Evolutionary conservation across 495 filamentous ascomycete genomes (phyloP).

Genomic region (Sabuloglossum arenarium): DNA sequence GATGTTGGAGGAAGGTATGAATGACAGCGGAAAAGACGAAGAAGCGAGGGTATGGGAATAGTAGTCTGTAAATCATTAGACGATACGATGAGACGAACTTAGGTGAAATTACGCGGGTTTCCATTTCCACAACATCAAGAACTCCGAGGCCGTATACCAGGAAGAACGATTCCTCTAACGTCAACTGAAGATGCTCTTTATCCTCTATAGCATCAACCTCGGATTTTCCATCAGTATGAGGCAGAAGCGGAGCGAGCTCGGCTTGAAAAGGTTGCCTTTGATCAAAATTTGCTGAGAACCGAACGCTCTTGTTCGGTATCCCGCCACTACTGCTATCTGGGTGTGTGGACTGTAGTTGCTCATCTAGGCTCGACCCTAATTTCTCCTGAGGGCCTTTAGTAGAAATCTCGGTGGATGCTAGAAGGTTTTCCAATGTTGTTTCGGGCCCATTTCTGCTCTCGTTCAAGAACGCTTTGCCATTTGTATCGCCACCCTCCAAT

Average conservation of each 20-base stretch:
- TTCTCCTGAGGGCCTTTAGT: background rate
- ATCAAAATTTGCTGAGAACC: conserved; percentile 39
- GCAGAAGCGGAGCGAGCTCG: background rate
- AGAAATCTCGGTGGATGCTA: background rate
- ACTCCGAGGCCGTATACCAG: conserved; percentile 62
- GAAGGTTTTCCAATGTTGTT: conserved; percentile 14
- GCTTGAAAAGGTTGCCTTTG: conserved; percentile 28
- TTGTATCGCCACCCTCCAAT: background rate
- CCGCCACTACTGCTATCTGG: background rate
- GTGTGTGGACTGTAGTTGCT: background rate
- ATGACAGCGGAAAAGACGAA: conserved; percentile 41
- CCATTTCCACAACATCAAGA: conserved; percentile 41
- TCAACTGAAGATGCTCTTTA: conserved; percentile 81
- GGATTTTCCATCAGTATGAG: conserved; percentile 4
- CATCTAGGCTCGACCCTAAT: background rate
- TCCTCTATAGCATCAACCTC: conserved; percentile 28
- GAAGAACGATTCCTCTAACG: conserved; percentile 83
- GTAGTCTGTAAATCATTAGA: conserved; percentile 52
- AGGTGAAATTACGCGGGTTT: conserved; percentile 19
- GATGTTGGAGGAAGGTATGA: conserved; percentile 45
- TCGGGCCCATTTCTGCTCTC: background rate
- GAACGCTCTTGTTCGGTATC: conserved; percentile 30
- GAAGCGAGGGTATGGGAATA: conserved; percentile 25
- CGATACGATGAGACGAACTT: conserved; percentile 35
- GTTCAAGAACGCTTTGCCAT: background rate